Percentiles rank a stretch among this genome's conserved stretches.
Conservation (phyloP, 352 stramenopile genomes). For the Globisporangium nodosum region DNA sequence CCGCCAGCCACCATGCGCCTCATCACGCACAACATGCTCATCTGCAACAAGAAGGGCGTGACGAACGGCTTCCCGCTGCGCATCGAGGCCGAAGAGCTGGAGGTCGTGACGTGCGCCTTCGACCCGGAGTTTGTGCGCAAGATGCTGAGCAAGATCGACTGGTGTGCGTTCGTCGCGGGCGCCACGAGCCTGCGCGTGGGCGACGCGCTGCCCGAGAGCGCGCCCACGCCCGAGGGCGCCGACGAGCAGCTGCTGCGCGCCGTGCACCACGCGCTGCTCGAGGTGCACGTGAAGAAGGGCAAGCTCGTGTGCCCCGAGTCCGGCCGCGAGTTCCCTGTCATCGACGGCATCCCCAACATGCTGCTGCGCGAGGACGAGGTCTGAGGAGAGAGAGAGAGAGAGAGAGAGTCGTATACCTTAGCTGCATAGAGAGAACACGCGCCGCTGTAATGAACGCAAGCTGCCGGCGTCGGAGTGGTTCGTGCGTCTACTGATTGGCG, state of each 20-base stretch:
- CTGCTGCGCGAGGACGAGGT: constrained; percentile 89
- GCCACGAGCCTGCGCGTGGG: constrained; percentile 64
- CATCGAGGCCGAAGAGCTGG: constrained; percentile 79
- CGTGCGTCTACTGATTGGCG: not conserved
- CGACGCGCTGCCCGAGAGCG: constrained; percentile 54
- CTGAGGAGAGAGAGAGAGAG: constrained; percentile 30
- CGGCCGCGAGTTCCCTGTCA: constrained; percentile 93
- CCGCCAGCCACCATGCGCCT: constrained; percentile 63
- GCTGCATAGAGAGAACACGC: no score
- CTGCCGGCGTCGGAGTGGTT: not conserved
- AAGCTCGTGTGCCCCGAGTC: constrained; percentile 96
- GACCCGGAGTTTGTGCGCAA: constrained; percentile 82
- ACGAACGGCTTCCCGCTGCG: constrained; percentile 88
- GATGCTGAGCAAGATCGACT: constrained; percentile 90
- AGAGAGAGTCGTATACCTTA: constrained; percentile 11
- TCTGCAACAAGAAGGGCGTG: constrained; percentile 93
- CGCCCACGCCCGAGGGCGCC: constrained; percentile 22
- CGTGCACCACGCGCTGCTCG: constrained; percentile 88
- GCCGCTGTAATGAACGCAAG: no score
- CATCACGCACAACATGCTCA: constrained; percentile 94
- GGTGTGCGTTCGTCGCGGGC: constrained; percentile 74
- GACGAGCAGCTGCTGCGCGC: constrained; percentile 78
- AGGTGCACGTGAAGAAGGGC: constrained; percentile 96
- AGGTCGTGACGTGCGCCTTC: constrained; percentile 83
- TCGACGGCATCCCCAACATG: constrained; percentile 98